Base-by-base conservation (phyloP, 345 rosid species). In the Gossypium arboreum region DNA sequence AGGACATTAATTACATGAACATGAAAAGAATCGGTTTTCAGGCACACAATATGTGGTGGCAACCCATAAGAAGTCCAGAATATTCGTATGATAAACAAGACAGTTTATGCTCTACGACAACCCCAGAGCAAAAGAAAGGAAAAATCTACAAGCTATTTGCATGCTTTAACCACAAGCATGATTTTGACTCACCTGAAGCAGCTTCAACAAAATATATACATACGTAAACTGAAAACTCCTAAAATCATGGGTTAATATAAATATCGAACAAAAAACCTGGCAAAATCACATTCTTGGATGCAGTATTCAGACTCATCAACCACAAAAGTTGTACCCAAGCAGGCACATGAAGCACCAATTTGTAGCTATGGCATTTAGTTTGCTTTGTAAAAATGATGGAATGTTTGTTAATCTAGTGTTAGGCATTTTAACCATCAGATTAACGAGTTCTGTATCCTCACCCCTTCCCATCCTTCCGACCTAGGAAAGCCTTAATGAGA, bases 101-200 rank as follows among this genome's bases (percentile, higher is more conserved):
- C 52, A 12, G 5, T 44, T 44, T 20, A 65, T 1, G 52, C 9
- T 44, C 24, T 43, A 18, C 29, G 11, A 43, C 27, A 65, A 18
- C 24, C 27, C 50, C 16, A 64, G 50, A 2, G 27, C 12, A 7
- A 11, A 45, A 45, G 20, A 1, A 9, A 45, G 34, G 18, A 12
- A 29, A 47, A 48, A 24, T 8, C 6, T 22, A 20, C 72, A 48
- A 68, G 57, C 72, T 47, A 48, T 22, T 47, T 68, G 22, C 41
- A 48, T 48, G 25, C 72, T 68, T 47, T 68, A 67, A 47, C 41
- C 72, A 68, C 22, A 48, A 67, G 57, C 72, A 68, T 48, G 12
- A 68, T 24, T 47, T 48, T 20, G 50, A 34, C 20, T 68, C 20
- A 68, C 29, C 39, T 48, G 57, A 47, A 24, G 20, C 39, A 48